phyloP scores from a whole-genome alignment of 2,329 filamentous ascomycete species.

The Ophiocordyceps sinensis region DNA sequence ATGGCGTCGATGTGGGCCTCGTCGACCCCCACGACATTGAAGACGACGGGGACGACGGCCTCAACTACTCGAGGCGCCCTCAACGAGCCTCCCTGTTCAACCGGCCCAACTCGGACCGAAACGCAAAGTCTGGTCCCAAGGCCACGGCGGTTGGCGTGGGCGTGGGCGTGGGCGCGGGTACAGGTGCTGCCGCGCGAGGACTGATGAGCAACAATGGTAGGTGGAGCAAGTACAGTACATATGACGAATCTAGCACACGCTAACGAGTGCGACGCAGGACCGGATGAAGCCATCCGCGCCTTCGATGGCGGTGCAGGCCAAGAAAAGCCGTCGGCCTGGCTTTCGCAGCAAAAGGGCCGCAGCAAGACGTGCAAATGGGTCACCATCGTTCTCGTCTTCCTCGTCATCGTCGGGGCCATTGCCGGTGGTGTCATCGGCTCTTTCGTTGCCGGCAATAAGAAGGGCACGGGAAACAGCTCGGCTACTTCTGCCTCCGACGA shows the following conservation, averaged over 20 bases:
- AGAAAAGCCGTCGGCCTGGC: slow-evolving; percentile 7
- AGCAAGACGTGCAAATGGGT: slow-evolving; percentile 57
- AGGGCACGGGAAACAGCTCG: slow-evolving; percentile 10
- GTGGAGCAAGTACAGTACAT: neutral
- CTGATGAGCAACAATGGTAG: slow-evolving; percentile 14
- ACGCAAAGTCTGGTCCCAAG: slow-evolving; percentile 9
- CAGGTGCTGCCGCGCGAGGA: slow-evolving; percentile 22
- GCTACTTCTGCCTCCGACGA: slow-evolving; percentile 42
- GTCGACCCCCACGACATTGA: slow-evolving; percentile 69
- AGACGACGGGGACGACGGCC: slow-evolving; percentile 79
- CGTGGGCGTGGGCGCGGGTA: slow-evolving; percentile 26
- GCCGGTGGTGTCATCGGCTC: slow-evolving; percentile 63
- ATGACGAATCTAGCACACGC: neutral
- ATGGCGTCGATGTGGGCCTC: slow-evolving; percentile 35
- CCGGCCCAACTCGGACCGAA: slow-evolving; percentile 29
- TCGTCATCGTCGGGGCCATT: slow-evolving; percentile 57
- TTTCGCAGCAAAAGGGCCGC: slow-evolving; percentile 29
- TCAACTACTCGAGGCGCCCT: slow-evolving; percentile 35
- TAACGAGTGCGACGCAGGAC: neutral
- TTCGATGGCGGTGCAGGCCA: slow-evolving; percentile 3
- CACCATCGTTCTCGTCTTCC: slow-evolving; percentile 46
- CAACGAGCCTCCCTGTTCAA: slow-evolving; percentile 46
- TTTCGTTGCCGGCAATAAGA: slow-evolving; percentile 43
- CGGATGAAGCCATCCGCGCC: neutral
- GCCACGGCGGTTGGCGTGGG: slow-evolving; percentile 25